These are phyloP conservation scores for Amoebophrya sp. DNA, from an alignment of 169 alveolate genomes.

Conservation along the genomic window DNA sequence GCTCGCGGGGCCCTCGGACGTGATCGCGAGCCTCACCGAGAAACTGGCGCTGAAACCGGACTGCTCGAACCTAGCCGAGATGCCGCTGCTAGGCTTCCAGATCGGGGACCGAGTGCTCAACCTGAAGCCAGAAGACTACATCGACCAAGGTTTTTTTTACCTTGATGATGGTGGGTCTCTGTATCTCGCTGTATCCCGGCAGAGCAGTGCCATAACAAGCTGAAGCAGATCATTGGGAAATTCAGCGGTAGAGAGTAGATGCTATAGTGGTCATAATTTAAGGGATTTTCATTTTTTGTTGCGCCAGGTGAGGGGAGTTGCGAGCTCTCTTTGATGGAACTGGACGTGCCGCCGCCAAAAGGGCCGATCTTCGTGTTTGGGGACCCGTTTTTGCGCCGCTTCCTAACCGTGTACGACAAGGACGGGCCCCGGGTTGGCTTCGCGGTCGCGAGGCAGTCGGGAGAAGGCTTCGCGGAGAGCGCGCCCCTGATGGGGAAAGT, in stretches of 20 bases:
- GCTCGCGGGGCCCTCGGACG: slow-evolving; percentile 26
- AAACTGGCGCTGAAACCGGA: background rate
- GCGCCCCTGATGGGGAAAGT: too few relatives aligned
- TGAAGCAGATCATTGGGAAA: too few relatives aligned
- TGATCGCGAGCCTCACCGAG: background rate
- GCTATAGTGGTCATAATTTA: too few relatives aligned
- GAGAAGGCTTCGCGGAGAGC: too few relatives aligned
- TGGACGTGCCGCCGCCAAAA: slow-evolving; percentile 8
- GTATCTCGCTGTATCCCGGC: too few relatives aligned
- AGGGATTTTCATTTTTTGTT: background rate
- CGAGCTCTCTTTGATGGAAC: background rate
- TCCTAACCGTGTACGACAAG: background rate
- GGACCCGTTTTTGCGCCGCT: background rate
- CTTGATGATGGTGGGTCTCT: too few relatives aligned
- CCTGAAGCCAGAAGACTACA: background rate
- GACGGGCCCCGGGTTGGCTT: background rate
- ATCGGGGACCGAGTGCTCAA: background rate
- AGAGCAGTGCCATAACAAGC: too few relatives aligned
- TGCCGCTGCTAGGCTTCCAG: background rate
- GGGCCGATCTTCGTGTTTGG: background rate
- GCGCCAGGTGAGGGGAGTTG: background rate
- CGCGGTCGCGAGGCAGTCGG: slow-evolving; percentile 1
- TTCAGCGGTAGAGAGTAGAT: too few relatives aligned
- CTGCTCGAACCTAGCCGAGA: background rate
- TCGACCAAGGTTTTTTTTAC: background rate